Evolutionary conservation across 768 basidiomycete species (phyloP), one percentile per base, ranked within the genome.

Genomic region (Mrakia blollopis): DNA sequence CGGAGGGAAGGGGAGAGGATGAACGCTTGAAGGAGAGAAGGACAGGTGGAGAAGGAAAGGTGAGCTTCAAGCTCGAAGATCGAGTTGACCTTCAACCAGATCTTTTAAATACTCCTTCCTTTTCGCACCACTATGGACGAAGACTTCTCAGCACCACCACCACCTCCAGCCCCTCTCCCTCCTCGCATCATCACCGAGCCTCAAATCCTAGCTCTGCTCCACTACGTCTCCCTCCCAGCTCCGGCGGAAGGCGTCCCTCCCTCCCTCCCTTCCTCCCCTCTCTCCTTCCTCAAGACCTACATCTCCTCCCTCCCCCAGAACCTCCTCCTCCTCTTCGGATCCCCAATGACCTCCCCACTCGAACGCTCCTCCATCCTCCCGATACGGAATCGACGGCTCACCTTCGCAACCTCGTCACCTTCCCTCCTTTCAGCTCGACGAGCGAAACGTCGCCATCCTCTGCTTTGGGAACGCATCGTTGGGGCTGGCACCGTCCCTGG

Each of bases 241-340:
- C 60, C 72, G n/a, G 28, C 70, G n/a, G 35, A 32, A 28, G 25
- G 6, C 37, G 37, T 25, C 16, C 65, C 65, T 25, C 65, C 65
- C 25, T 23, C 72, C 50, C 50, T 72, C 14, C 72, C 72, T 35
- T 50, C 50, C n/a, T 25, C 52, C 30, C 35, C 72, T 28, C 72
- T 72, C 52, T 18, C 32, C 30, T 72, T 72, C 60, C 72, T 72
- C 25, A 35, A 54, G 14, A 57, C 72, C 72, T 52, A 72, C 32
- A 50, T 72, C 25, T 23, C 32, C n/a, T 72, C 72, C 30, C 50
- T 72, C 35, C 72, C 72, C 18, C 72, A 50, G 28, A 57, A 54
- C 23, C 72, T 57, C 23, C 54, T 61, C 30, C 44, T 32, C 18
- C 72, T 72, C 72, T 72, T 72, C 37, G 65, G 35, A 16, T 72